Conservation (phyloP, 345 rosid species). For the Boechera retrofracta region DNA sequence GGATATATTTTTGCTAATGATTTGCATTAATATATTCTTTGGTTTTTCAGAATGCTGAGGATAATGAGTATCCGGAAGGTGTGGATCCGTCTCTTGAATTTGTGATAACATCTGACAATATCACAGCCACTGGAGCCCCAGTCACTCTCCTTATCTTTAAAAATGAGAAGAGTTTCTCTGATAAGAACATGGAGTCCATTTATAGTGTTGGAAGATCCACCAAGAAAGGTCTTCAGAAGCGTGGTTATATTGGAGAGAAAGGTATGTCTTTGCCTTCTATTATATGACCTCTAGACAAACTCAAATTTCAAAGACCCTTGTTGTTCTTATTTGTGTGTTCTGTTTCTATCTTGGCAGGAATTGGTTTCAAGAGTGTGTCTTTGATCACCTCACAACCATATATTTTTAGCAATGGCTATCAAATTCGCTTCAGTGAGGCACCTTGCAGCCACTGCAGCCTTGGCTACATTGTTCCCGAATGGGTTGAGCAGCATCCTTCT, state of each 20-base stretch:
- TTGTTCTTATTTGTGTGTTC: conserved; percentile 2
- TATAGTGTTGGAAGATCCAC: conserved; percentile 74
- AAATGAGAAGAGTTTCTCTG: conserved; percentile 69
- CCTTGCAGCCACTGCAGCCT: conserved; percentile 68
- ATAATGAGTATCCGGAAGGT: conserved; percentile 64
- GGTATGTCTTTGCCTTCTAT: conserved; percentile 45
- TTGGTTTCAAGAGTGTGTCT: conserved; percentile 78
- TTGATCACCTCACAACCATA: conserved; percentile 59
- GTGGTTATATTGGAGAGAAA: conserved; percentile 82
- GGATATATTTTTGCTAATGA: no score
- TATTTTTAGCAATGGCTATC: conserved; percentile 76
- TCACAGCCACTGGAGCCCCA: conserved; percentile 70
- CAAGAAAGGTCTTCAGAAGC: conserved; percentile 66
- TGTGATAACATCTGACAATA: conserved; percentile 68
- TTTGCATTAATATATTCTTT: no score
- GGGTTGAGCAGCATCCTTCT: conserved; percentile 68
- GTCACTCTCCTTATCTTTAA: conserved; percentile 71
- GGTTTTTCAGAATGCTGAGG: conserved; percentile 67
- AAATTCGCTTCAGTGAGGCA: conserved; percentile 63
- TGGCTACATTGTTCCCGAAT: conserved; percentile 80
- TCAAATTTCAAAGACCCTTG: neutral
- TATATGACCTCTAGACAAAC: neutral
- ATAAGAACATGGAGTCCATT: conserved; percentile 65
- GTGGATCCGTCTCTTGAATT: conserved; percentile 79
- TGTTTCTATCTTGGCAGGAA: conserved; percentile 50